Percentiles rank a stretch among this genome's conserved stretches.
These are phyloP conservation scores for Artemisia tridentata DNA, from an alignment of 129 eudicot genomes.

Conservation along the genomic window DNA sequence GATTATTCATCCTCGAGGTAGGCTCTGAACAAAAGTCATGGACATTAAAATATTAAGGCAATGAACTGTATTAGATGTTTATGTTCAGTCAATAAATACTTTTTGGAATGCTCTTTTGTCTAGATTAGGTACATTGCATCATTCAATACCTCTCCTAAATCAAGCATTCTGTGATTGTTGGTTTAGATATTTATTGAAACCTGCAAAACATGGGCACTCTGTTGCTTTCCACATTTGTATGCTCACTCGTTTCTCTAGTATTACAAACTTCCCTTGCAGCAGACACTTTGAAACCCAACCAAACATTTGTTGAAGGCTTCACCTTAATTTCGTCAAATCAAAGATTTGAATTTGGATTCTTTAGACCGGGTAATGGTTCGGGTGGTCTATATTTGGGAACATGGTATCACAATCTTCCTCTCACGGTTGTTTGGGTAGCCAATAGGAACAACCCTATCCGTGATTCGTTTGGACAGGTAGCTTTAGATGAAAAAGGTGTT, in stretches of 20 bases:
- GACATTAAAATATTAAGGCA: neutral
- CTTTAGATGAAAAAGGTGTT: conserved; percentile 23
- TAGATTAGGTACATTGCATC: conserved; percentile 5
- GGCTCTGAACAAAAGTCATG: conserved; percentile 17
- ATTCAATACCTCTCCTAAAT: conserved; percentile 7
- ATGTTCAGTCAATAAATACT: conserved; percentile 7
- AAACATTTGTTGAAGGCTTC: conserved; percentile 33
- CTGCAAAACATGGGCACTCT: conserved; percentile 25
- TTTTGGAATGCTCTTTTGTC: conserved; percentile 25
- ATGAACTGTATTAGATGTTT: neutral
- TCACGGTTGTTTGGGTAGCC: conserved; percentile 56
- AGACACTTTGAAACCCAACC: conserved; percentile 29
- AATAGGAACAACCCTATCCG: conserved; percentile 40
- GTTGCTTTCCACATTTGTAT: conserved; percentile 12
- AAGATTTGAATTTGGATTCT: conserved; percentile 49
- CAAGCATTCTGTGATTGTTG: conserved; percentile 9
- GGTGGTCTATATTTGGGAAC: conserved; percentile 37
- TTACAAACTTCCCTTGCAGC: conserved; percentile 17
- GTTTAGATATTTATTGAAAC: neutral
- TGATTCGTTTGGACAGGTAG: conserved; percentile 27
- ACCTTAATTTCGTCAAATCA: conserved; percentile 39
- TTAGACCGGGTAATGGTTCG: conserved; percentile 29
- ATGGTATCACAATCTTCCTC: conserved; percentile 40
- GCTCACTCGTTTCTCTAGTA: neutral
- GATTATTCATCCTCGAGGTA: neutral